These are phyloP conservation scores for Tilletia indica DNA, from an alignment of 1,284 basidiomycete species.

Conservation along the genomic window DNA sequence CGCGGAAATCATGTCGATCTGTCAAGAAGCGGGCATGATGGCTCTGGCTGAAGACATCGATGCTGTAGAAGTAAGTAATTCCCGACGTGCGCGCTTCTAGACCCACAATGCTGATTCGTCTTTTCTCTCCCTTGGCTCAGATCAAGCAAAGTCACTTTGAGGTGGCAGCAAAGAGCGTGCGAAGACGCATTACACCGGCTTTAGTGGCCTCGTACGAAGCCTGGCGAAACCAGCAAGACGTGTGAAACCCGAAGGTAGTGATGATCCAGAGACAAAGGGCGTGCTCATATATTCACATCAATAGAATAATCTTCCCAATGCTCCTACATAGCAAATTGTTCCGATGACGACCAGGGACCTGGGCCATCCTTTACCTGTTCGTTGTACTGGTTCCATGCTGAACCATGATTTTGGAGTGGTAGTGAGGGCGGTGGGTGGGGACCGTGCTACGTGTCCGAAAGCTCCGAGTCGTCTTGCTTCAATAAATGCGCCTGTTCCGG, in stretches of 20 bases:
- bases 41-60: conserved; percentile 84
- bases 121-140: conserved; percentile 58
- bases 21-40: conserved; percentile 89
- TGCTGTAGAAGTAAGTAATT: conserved; percentile 67
- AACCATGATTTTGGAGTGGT: neutral
- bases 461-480: conserved; percentile 44
- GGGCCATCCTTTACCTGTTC: conserved; percentile 3
- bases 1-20: conserved; percentile 85
- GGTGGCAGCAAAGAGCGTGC: conserved; percentile 70
- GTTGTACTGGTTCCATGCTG: neutral
- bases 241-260: conserved; percentile 19
- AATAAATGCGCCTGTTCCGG: conserved; percentile 41
- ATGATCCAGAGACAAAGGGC: no score
- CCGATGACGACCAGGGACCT: neutral
- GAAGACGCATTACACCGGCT: conserved; percentile 80
- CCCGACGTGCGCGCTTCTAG: neutral
- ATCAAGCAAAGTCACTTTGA: conserved; percentile 74
- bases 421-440: neutral
- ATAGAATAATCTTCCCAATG: conserved; percentile 3
- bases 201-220: conserved; percentile 58
- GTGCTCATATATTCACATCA: neutral
- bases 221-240: conserved; percentile 38
- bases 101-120: neutral
- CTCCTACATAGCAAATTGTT: neutral
- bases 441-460: neutral